These are phyloP conservation scores for Xylaria sp. DNA, from an alignment of 2,329 filamentous ascomycete species.

Conservation along the genomic window DNA sequence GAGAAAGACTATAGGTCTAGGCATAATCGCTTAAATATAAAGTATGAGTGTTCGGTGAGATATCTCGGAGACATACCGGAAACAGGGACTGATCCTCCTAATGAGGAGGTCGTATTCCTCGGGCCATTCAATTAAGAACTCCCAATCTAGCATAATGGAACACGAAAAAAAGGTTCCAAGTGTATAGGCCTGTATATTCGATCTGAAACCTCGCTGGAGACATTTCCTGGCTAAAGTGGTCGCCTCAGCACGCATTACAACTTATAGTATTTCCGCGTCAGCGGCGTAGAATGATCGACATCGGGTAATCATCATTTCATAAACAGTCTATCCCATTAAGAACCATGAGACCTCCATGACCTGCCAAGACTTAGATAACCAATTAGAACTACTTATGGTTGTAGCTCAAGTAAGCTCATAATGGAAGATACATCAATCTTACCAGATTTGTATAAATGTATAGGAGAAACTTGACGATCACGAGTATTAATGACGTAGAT, in stretches of 20 bases:
- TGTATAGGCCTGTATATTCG: slow-evolving; percentile 19
- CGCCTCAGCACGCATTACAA: slow-evolving; percentile 13
- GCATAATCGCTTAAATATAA: neutral
- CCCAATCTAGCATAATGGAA: neutral
- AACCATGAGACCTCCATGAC: no score
- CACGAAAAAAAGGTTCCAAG: neutral
- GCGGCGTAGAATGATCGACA: neutral
- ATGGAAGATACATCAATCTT: no score
- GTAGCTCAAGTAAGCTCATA: no score
- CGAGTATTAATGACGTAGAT: no score
- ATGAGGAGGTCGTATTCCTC: slow-evolving; percentile 1
- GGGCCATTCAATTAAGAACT: neutral
- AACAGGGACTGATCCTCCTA: neutral
- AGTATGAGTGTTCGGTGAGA: slow-evolving; percentile 16
- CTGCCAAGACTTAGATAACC: no score
- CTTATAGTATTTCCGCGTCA: slow-evolving; percentile 8
- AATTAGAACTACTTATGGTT: no score
- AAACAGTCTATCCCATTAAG: no score
- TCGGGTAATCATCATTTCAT: neutral
- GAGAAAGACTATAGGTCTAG: no score
- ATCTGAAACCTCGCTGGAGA: neutral
- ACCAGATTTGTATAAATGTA: no score
- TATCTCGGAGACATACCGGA: slow-evolving; percentile 28
- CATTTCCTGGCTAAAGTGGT: slow-evolving; percentile 20
- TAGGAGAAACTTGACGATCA: no score